phyloP scores from a whole-genome alignment of 176 grass and related monocot species.

The Ensete ventricosum region DNA sequence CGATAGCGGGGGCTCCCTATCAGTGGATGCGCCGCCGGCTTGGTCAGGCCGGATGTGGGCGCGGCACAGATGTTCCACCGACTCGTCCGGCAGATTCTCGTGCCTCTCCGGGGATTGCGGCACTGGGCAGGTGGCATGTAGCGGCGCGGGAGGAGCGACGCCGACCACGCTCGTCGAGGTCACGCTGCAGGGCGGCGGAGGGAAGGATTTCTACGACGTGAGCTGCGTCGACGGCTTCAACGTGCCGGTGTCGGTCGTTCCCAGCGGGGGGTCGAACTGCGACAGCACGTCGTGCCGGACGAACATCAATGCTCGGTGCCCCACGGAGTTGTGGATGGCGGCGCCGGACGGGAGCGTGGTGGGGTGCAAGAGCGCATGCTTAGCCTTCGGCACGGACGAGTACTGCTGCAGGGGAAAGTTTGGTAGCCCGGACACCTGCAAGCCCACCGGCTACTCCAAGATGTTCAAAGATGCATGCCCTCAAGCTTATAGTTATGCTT shows the following conservation, averaged over 20 bases:
- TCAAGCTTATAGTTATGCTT: constrained; percentile 56
- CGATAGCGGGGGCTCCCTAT: constrained; percentile 3
- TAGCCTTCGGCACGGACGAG: constrained; percentile 41
- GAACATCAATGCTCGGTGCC: constrained; percentile 41
- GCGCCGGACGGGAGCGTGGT: constrained; percentile 7
- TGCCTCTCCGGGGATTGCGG: constrained; percentile 49
- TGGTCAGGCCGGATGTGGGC: constrained; percentile 61
- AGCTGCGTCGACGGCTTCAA: constrained; percentile 70
- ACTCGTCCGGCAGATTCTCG: constrained; percentile 28
- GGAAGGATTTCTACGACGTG: constrained; percentile 48
- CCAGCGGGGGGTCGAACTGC: not conserved
- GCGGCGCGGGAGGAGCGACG: constrained; percentile 22
- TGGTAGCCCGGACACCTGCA: constrained; percentile 25
- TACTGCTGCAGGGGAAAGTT: constrained; percentile 40
- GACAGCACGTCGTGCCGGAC: constrained; percentile 8
- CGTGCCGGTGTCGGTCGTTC: constrained; percentile 31
- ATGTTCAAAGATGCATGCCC: constrained; percentile 54
- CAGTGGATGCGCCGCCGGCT: not conserved
- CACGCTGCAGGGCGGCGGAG: constrained; percentile 29
- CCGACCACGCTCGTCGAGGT: constrained; percentile 47
- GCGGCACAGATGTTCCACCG: constrained; percentile 24
- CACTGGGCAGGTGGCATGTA: constrained; percentile 36
- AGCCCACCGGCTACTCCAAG: constrained; percentile 30
- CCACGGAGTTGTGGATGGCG: constrained; percentile 17
- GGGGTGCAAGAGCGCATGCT: constrained; percentile 55